Percentiles rank a stretch among this genome's conserved stretches.
phyloP scores from a whole-genome alignment of 2,329 filamentous ascomycete genomes.

The Aspergillus jensenii region DNA sequence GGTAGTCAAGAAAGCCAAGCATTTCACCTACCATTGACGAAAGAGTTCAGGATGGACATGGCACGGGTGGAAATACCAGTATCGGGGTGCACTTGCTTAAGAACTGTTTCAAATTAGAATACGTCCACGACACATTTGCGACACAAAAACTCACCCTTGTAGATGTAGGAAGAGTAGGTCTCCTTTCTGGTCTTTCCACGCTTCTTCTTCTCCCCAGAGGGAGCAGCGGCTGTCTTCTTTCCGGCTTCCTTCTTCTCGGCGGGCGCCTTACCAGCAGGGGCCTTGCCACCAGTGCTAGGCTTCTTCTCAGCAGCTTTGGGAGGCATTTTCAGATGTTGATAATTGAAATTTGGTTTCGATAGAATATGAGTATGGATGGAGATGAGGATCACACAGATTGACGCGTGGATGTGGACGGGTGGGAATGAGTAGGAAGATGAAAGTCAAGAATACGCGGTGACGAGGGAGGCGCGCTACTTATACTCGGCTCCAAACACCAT shows the following conservation, averaged over 20 bases:
- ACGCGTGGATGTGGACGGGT: conserved; percentile 22
- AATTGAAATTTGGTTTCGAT: conserved; percentile 26
- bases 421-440: conserved; percentile 33
- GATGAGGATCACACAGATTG: conserved; percentile 31
- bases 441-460: conserved; percentile 39
- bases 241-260: conserved; percentile 99
- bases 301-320: conserved; percentile 99
- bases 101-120: conserved; percentile 59
- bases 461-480: conserved; percentile 47
- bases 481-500: conserved; percentile 41
- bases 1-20: neutral
- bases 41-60: conserved; percentile 99
- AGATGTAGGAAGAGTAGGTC: conserved; percentile 99
- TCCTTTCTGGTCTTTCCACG: conserved; percentile 99
- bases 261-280: conserved; percentile 73
- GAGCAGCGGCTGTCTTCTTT: conserved; percentile 89
- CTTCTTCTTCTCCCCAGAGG: conserved; percentile 99
- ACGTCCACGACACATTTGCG: neutral
- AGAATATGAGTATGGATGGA: conserved; percentile 16
- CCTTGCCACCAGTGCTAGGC: conserved; percentile 90
- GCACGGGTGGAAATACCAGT: conserved; percentile 99
- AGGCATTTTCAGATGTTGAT: conserved; percentile 70
- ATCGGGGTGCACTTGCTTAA: conserved; percentile 99
- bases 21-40: conserved; percentile 81
- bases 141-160: conserved; percentile 77